Evolutionary conservation across 768 basidiomycete species (phyloP).

Genomic region (Suillus variegatus): DNA sequence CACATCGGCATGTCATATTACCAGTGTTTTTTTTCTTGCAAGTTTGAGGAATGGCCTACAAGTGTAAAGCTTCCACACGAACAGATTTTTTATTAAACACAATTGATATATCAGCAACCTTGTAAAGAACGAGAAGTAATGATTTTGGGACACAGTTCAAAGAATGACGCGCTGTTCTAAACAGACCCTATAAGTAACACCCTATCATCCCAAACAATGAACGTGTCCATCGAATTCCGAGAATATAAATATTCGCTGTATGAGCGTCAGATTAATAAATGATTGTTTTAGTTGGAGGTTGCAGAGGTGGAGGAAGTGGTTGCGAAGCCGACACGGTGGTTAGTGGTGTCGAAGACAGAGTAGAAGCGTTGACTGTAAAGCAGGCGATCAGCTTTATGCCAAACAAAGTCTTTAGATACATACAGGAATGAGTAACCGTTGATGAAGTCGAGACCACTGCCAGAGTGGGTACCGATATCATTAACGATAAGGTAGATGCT

Average conservation of each 20-base stretch:
- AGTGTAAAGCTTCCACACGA: background rate
- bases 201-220: background rate
- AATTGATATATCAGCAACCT: background rate
- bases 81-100: background rate
- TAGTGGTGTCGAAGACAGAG: slow-evolving; percentile 37
- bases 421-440: slow-evolving; percentile 25
- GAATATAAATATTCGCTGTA: background rate
- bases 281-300: background rate
- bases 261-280: background rate
- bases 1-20: slow-evolving; percentile 5
- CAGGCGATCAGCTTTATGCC: background rate
- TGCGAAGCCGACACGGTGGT: slow-evolving; percentile 40
- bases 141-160: background rate
- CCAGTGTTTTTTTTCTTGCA: background rate
- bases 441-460: slow-evolving; percentile 25
- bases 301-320: slow-evolving; percentile 34
- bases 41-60: background rate
- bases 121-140: background rate
- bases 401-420: background rate
- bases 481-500: slow-evolving; percentile 32
- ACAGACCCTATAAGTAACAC: background rate
- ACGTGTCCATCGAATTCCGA: too few species aligned
- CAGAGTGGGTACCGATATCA: slow-evolving; percentile 19
- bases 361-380: slow-evolving; percentile 36
- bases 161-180: background rate